Conservation (phyloP, 2,329 filamentous ascomycete species). For the Arthrobotrys musiformis region DNA sequence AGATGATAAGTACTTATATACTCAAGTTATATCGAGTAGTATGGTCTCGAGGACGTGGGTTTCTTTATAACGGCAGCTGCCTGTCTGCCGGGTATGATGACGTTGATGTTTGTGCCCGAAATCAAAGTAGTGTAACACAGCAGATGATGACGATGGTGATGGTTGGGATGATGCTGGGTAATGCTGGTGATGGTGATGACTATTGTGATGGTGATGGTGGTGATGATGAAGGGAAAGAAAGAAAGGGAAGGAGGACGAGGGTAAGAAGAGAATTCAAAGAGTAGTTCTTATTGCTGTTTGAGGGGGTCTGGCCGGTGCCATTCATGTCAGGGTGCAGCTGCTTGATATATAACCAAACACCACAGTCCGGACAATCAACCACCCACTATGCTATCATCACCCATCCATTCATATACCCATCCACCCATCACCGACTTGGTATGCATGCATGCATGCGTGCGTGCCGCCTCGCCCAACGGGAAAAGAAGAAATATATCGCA, state of each 20-base stretch:
- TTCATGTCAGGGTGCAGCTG: conserved; percentile 33
- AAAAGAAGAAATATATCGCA: conserved; percentile 12
- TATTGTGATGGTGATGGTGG: background rate
- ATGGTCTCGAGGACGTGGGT: conserved; percentile 6
- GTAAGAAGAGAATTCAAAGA: conserved; percentile 36
- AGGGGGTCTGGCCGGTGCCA: conserved; percentile 18
- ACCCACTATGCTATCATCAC: too few relatives aligned
- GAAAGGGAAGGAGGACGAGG: conserved; percentile 15
- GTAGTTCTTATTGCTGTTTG: conserved; percentile 6
- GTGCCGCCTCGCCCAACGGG: background rate
- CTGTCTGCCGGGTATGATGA: conserved; percentile 23
- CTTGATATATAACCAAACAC: conserved; percentile 39
- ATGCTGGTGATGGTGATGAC: background rate
- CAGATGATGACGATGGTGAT: background rate
- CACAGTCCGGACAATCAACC: background rate
- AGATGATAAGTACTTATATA: background rate
- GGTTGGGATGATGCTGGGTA: too few relatives aligned
- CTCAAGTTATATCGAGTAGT: background rate
- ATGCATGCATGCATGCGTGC: too few relatives aligned
- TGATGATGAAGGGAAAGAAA: background rate
- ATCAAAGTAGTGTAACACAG: conserved; percentile 31
- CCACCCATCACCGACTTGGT: background rate
- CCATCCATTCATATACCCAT: background rate
- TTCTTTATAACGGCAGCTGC: conserved; percentile 19
- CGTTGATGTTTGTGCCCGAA: conserved; percentile 20